Evolutionary conservation across 768 basidiomycete genomes (phyloP), one percentile per base, ranked within the genome.

Genomic region (Suillus brevipes): DNA sequence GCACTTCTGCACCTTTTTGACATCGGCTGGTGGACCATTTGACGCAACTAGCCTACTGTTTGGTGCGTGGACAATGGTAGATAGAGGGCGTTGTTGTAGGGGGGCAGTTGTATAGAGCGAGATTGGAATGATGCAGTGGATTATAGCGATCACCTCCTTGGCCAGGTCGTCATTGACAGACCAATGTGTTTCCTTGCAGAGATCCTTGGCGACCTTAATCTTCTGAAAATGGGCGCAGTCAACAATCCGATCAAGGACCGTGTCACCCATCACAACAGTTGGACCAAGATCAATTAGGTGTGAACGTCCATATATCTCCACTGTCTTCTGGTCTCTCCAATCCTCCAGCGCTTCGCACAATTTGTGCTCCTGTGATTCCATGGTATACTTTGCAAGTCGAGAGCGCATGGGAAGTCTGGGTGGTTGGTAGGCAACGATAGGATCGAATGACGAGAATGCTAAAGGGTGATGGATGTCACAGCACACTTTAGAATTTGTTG

Each of bases 391-490:
- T 18, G 70, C 47, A 12, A 65, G 36, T 50, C 65, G 23, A 7
- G 64, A 65, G 28, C 60, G 56, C 20, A 28, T 45, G 13, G 53
- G 58, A 38, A 31, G 28, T 25, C 16, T 34, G 57, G 43, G 13
- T 1, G 12, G 36, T 45, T 50, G 57, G 56, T 3, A 28, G 56
- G 38, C 23, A 28, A 45, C 14, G 8, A 20, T 7, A 37, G 25
- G 14, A n/a, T 57, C 18, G 28, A 63, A 37, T 10, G 36, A 37
- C 3, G 61, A 31, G 52, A 69, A 69, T 1, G 42, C n/a, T 7
- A 43, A 36, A 8, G 74, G 74, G 37, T 65, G 61, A 60, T 73
- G 72, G 31, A 76, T 45, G 25, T 70, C 70, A 52, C 73, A 76
- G 69, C 75, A 76, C 34, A 72, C 40, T 9, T 59, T 18, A 25